Conservation (phyloP, 2,329 filamentous ascomycete species). For the Botryosphaeria dothidea region DNA sequence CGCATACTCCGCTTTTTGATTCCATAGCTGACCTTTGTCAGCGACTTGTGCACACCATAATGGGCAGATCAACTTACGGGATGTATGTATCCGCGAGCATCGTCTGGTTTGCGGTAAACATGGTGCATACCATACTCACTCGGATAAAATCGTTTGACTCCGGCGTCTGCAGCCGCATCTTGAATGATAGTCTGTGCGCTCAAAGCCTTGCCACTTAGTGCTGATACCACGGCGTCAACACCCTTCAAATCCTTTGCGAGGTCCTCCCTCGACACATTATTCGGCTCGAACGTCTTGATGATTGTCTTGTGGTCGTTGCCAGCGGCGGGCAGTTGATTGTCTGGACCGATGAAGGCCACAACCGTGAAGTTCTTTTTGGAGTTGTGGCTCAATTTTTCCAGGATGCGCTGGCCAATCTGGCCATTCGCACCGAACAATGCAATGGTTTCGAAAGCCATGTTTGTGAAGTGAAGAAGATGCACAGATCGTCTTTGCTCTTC, state of each 20-base stretch:
- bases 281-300: constrained; percentile 23
- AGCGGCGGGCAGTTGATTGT: background rate
- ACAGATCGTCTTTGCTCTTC: background rate
- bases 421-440: constrained; percentile 24
- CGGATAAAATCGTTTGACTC: constrained; percentile 30
- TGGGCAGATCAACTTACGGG: background rate
- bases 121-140: constrained; percentile 31
- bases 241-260: constrained; percentile 23
- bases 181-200: constrained; percentile 26
- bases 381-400: constrained; percentile 19
- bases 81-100: constrained; percentile 26
- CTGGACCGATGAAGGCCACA: constrained; percentile 20
- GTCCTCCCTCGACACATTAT: constrained; percentile 14
- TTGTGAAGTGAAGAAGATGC: background rate
- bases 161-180: constrained; percentile 28
- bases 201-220: constrained; percentile 26
- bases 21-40: background rate
- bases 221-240: constrained; percentile 28
- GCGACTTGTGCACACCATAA: background rate
- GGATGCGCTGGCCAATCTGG: constrained; percentile 23
- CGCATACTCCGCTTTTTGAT: background rate
- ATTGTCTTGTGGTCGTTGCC: constrained; percentile 12
- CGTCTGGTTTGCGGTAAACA: constrained; percentile 26
- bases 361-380: constrained; percentile 19
- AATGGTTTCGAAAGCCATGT: constrained; percentile 5